Conservation (phyloP, 768 basidiomycete genomes). For the Epithele typhae region DNA sequence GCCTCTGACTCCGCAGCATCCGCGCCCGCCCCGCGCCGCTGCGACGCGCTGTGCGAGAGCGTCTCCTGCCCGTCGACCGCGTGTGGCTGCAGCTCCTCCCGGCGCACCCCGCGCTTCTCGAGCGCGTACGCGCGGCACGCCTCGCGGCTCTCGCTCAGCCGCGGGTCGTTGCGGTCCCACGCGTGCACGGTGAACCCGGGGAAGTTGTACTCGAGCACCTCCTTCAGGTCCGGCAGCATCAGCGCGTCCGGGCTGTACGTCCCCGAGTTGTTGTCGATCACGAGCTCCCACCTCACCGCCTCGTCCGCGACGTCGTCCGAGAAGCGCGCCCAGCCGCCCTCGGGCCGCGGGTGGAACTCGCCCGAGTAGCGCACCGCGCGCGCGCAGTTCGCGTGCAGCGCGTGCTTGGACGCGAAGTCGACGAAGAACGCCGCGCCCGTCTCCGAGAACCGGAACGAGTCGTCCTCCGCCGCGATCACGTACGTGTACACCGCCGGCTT, state of each 20-base stretch:
- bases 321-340: slow-evolving; percentile 64
- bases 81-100: slow-evolving; percentile 65
- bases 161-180: slow-evolving; percentile 51
- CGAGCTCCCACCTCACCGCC: slow-evolving; percentile 70
- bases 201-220: slow-evolving; percentile 71
- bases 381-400: slow-evolving; percentile 73
- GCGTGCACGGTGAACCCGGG: slow-evolving; percentile 54
- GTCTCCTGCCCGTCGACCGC: slow-evolving; percentile 50
- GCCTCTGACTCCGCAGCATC: not conserved
- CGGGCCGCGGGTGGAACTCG: slow-evolving; percentile 75
- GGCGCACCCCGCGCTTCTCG: slow-evolving; percentile 50
- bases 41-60: slow-evolving; percentile 26
- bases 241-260: slow-evolving; percentile 74
- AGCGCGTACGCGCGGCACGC: slow-evolving; percentile 66
- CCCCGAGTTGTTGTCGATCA: slow-evolving; percentile 84
- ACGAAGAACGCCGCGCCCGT: slow-evolving; percentile 86
- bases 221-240: slow-evolving; percentile 57
- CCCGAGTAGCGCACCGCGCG: slow-evolving; percentile 66
- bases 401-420: slow-evolving; percentile 84
- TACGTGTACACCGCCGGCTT: slow-evolving; percentile 87
- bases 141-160: slow-evolving; percentile 53
- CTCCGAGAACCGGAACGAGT: slow-evolving; percentile 78
- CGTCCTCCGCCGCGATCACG: slow-evolving; percentile 70
- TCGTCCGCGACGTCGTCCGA: slow-evolving; percentile 49
- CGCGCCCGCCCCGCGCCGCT: not conserved